Conservation (phyloP, 768 basidiomycete species). For the Termitomyces sp. region DNA sequence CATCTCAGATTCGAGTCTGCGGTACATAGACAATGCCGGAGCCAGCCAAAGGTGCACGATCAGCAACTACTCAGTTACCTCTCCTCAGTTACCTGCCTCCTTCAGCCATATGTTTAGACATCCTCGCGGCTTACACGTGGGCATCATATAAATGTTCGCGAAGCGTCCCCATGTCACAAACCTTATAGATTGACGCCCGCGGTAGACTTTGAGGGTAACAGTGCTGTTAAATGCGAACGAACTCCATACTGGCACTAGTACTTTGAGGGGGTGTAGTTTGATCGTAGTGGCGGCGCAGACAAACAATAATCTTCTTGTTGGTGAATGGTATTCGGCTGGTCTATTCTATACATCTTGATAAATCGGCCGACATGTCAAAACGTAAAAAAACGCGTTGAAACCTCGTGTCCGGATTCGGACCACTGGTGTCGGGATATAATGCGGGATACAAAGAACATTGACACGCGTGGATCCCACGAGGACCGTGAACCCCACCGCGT, state of each 20-base stretch:
- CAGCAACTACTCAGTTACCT: neutral
- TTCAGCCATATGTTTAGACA: neutral
- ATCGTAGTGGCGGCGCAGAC: neutral
- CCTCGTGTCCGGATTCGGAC: neutral
- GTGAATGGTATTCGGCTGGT: neutral
- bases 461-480: neutral
- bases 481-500: neutral
- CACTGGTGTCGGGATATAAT: neutral
- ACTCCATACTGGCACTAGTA: neutral
- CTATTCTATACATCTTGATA: neutral
- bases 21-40: neutral
- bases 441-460: neutral
- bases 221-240: neutral
- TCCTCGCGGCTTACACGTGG: neutral
- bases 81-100: too few relatives aligned
- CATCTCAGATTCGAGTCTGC: neutral
- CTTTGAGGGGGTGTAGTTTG: too few relatives aligned
- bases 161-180: neutral
- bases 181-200: neutral
- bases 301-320: neutral
- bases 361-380: neutral
- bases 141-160: neutral
- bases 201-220: too few relatives aligned
- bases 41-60: neutral
- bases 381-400: conserved; percentile 9